Evolutionary conservation across 768 basidiomycete species (phyloP).

Genomic region (Megacollybia marginata): DNA sequence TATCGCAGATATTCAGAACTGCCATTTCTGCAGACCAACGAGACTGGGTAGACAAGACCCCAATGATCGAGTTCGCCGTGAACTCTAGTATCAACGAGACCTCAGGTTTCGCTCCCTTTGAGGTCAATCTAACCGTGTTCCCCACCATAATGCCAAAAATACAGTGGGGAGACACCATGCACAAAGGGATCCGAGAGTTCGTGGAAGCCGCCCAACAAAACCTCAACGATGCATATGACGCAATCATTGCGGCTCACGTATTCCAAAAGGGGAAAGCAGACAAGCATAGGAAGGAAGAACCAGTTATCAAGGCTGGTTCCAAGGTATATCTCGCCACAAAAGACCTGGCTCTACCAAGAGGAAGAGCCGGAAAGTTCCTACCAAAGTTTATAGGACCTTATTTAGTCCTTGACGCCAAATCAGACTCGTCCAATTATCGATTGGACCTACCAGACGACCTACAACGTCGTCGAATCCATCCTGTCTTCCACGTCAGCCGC

Average conservation of each 20-base stretch:
- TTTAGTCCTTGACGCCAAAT: slow-evolving; percentile 12
- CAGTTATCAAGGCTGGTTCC: slow-evolving; percentile 11
- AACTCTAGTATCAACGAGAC: too few species aligned
- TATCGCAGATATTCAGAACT: too few species aligned
- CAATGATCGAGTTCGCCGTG: too few species aligned
- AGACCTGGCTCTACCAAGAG: slow-evolving; percentile 26
- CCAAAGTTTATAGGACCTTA: slow-evolving; percentile 31
- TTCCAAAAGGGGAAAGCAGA: slow-evolving; percentile 24
- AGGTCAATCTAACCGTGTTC: slow-evolving; percentile 1
- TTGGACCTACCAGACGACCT: slow-evolving; percentile 20
- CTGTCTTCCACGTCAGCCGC: slow-evolving; percentile 25
- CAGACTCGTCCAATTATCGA: slow-evolving; percentile 17
- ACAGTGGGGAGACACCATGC: neutral
- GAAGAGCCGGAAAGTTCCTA: slow-evolving; percentile 22
- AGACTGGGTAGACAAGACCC: too few species aligned
- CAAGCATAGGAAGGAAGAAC: slow-evolving; percentile 7
- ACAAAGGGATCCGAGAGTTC: slow-evolving; percentile 17
- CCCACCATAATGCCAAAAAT: slow-evolving; percentile 14
- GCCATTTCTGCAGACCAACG: too few species aligned
- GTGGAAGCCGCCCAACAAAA: slow-evolving; percentile 13
- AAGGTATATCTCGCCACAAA: slow-evolving; percentile 28
- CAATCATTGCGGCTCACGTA: slow-evolving; percentile 24
- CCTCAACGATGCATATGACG: slow-evolving; percentile 25
- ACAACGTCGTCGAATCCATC: slow-evolving; percentile 17
- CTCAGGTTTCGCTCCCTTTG: neutral